Evolutionary conservation across 805 yeast genomes (phyloP).

Genomic region (Ogataea haglerorum): DNA sequence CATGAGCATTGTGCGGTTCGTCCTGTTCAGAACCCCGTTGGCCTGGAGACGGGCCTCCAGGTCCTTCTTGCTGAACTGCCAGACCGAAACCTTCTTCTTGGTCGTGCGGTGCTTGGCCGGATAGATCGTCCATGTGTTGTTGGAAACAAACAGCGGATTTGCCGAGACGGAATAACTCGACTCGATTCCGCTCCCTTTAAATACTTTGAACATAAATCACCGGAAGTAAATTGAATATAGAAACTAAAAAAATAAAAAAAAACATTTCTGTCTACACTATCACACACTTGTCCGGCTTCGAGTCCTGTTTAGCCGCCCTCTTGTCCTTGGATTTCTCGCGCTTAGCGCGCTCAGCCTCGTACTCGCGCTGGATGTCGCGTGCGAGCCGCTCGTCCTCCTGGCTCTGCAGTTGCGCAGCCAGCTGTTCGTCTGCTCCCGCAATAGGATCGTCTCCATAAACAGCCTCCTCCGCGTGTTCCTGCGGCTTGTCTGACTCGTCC

Average conservation of each 20-base stretch:
- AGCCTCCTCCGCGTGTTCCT: background rate
- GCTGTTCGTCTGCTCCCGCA: conserved; percentile 19
- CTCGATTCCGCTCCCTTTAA: conserved; percentile 58
- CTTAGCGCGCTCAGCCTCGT: conserved; percentile 7
- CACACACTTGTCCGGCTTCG: conserved; percentile 4
- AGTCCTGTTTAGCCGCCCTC: background rate
- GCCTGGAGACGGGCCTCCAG: conserved; percentile 55
- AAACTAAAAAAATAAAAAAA: background rate
- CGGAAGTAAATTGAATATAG: background rate
- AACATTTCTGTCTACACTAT: conserved; percentile 3
- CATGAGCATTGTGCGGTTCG: conserved; percentile 46
- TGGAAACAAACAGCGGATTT: conserved; percentile 59
- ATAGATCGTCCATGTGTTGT: conserved; percentile 81
- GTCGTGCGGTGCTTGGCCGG: conserved; percentile 74
- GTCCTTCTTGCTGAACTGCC: conserved; percentile 78
- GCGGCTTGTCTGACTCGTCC: conserved; percentile 1
- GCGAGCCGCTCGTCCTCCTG: conserved; percentile 33
- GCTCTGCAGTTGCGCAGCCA: conserved; percentile 32
- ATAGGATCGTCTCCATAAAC: conserved; percentile 1
- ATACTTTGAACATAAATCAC: conserved; percentile 46
- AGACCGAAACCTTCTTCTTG: conserved; percentile 70
- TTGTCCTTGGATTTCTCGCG: background rate
- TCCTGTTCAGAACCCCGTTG: conserved; percentile 46
- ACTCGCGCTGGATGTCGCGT: conserved; percentile 25
- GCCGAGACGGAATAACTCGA: conserved; percentile 66